phyloP scores from a whole-genome alignment of 441 rosid species.

The Brassica hybrid region DNA sequence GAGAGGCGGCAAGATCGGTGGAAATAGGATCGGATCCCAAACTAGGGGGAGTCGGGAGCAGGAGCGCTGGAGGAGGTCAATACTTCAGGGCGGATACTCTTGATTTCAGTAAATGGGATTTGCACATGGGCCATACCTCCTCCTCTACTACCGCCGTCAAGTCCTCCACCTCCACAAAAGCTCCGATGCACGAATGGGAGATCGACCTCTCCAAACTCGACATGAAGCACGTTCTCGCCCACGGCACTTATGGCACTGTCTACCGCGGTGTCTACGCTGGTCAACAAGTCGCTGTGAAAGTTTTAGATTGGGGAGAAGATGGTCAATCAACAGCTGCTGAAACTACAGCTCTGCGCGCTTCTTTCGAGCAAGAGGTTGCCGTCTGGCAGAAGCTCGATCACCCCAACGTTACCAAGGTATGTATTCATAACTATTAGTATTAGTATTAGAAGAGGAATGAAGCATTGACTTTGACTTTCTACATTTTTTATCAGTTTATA shows the following conservation, averaged over 20 bases:
- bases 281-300: conserved; percentile 75
- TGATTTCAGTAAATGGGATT: conserved; percentile 68
- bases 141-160: conserved; percentile 28
- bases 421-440: too few relatives aligned
- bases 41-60: conserved; percentile 44
- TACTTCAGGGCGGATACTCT: conserved; percentile 57
- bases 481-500: conserved; percentile 43
- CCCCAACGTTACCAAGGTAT: conserved; percentile 72
- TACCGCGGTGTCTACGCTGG: conserved; percentile 69
- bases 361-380: conserved; percentile 77
- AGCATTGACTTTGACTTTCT: not conserved
- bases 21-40: not conserved
- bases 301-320: conserved; percentile 81
- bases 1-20: not conserved
- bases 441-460: not conserved
- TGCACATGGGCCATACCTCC: conserved; percentile 59
- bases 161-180: conserved; percentile 37
- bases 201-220: conserved; percentile 69
- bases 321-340: conserved; percentile 62
- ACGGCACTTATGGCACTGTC: conserved; percentile 73
- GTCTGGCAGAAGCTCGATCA: conserved; percentile 87
- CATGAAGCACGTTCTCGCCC: conserved; percentile 59
- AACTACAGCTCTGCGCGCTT: conserved; percentile 47
- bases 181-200: conserved; percentile 67
- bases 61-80: conserved; percentile 39